These are phyloP conservation scores for Arthrobotrys entomopaga DNA, from an alignment of 2,329 filamentous ascomycete species.

Conservation along the genomic window DNA sequence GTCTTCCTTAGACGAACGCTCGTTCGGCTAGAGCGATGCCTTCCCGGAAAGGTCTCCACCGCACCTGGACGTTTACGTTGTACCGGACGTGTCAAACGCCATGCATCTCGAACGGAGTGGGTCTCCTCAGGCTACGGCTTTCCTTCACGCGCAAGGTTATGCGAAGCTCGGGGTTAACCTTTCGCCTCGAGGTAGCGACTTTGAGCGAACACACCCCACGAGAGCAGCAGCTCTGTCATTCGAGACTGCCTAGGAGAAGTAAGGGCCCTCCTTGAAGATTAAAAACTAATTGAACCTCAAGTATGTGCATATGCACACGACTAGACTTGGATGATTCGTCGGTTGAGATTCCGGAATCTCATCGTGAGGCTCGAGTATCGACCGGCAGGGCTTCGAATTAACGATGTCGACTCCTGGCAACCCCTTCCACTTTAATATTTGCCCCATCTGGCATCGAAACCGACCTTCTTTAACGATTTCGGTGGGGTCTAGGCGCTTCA, in stretches of 20 bases:
- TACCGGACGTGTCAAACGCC: neutral
- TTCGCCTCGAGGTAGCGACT: constrained; percentile 5
- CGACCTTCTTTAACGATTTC: neutral
- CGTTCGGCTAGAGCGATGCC: constrained; percentile 30
- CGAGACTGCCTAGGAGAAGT: neutral
- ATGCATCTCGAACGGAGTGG: constrained; percentile 9
- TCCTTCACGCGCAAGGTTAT: constrained; percentile 15
- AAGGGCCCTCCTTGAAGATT: constrained; percentile 29
- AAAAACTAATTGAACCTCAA: constrained; percentile 12
- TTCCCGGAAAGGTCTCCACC: constrained; percentile 22
- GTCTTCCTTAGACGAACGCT: neutral
- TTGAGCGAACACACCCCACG: neutral
- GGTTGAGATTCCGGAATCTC: neutral
- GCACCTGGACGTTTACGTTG: constrained; percentile 9
- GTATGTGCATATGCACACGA: constrained; percentile 36
- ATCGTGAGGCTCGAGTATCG: constrained; percentile 17
- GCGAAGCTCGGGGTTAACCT: constrained; percentile 15
- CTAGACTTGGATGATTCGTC: constrained; percentile 9
- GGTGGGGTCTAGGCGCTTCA: neutral
- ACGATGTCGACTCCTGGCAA: neutral
- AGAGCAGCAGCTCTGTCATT: neutral
- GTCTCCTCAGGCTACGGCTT: constrained; percentile 22
- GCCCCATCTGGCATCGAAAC: neutral
- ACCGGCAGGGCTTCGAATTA: constrained; percentile 2
- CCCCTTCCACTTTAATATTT: constrained; percentile 38